A percentile compares a stretch with the other conserved stretches of the same genome.
phyloP scores from a whole-genome alignment of 2,329 filamentous ascomycete genomes.

The Aspergillus felis region DNA sequence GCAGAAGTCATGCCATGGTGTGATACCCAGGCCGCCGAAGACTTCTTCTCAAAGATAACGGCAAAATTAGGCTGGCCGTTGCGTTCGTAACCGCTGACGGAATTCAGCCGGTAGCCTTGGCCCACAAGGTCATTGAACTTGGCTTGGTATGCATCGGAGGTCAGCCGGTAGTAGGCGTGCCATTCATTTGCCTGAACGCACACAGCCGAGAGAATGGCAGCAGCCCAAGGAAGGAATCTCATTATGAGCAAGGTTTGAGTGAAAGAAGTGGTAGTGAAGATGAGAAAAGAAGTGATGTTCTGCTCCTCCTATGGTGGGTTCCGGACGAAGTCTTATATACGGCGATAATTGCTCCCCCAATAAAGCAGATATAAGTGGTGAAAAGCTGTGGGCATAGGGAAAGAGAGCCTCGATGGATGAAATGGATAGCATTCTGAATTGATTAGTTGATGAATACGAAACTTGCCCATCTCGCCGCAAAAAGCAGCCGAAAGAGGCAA shows the following conservation, averaged over 20 bases:
- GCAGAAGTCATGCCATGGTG: slow-evolving; percentile 10
- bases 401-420: background rate
- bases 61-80: slow-evolving; percentile 8
- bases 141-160: slow-evolving; percentile 8
- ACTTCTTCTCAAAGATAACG: slow-evolving; percentile 11
- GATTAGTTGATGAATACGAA: no score
- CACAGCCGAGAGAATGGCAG: slow-evolving; percentile 1
- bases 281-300: background rate
- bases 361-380: background rate
- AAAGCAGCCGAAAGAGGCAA: background rate
- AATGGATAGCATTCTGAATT: no score
- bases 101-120: slow-evolving; percentile 8
- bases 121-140: slow-evolving; percentile 7
- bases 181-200: slow-evolving; percentile 10
- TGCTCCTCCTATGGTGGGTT: background rate
- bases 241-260: background rate
- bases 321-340: background rate
- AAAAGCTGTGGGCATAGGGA: background rate
- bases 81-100: slow-evolving; percentile 9
- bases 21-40: slow-evolving; percentile 5
- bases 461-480: background rate
- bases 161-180: slow-evolving; percentile 12
- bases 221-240: slow-evolving; percentile 4
- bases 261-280: background rate
- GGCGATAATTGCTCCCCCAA: background rate